These are phyloP conservation scores for Phalaenopsis aphrodite DNA, from an alignment of 106 monocot genomes.

Conservation along the genomic window DNA sequence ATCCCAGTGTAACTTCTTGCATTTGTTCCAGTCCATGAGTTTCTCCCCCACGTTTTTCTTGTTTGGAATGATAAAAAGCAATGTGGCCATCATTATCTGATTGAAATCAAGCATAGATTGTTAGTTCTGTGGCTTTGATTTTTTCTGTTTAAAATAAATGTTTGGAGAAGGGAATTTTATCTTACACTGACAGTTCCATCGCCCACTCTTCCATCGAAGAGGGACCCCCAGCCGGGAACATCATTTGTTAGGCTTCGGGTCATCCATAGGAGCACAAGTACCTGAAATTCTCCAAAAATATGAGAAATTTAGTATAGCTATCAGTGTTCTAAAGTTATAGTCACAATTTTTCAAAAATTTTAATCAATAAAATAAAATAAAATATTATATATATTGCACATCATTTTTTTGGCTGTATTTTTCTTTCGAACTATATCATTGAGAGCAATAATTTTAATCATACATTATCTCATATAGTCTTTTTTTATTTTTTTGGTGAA, in stretches of 20 bases:
- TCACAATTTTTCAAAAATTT: too few species aligned
- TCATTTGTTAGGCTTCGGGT: conserved; percentile 75
- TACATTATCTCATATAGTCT: too few species aligned
- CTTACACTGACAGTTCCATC: conserved; percentile 98
- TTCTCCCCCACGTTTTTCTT: conserved; percentile 70
- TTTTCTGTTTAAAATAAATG: neutral
- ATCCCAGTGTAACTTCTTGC: conserved; percentile 91
- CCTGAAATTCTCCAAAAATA: conserved; percentile 24
- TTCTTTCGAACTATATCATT: too few species aligned
- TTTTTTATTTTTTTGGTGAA: too few species aligned
- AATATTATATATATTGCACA: too few species aligned
- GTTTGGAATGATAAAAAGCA: conserved; percentile 90
- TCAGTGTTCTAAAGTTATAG: too few species aligned
- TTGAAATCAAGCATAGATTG: neutral
- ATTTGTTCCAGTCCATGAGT: conserved; percentile 96
- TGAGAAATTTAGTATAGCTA: too few species aligned
- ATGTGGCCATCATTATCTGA: conserved; percentile 91
- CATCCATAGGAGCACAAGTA: conserved; percentile 90
- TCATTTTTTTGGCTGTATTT: neutral
- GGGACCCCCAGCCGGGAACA: conserved; percentile 80
- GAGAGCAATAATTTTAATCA: too few species aligned
- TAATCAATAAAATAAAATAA: too few species aligned
- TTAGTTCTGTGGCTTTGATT: neutral
- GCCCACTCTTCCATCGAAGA: conserved; percentile 60
- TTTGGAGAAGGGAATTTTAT: neutral